Percentiles rank a stretch among this genome's conserved stretches.
Evolutionary conservation across 306 rosid genomes (phyloP).

Genomic region (Cyamopsis tetragonoloba): DNA sequence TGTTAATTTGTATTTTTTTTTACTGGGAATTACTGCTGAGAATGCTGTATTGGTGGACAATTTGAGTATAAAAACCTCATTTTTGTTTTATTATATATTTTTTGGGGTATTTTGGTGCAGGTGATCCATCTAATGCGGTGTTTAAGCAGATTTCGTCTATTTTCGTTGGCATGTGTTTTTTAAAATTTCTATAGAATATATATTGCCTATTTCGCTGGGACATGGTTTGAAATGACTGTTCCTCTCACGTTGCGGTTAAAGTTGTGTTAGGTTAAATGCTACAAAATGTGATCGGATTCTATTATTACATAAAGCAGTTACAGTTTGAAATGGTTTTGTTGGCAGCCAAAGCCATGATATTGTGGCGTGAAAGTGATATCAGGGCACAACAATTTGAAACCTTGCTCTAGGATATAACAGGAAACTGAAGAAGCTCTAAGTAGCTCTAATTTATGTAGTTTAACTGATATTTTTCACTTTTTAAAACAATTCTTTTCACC

Average conservation of each 20-base stretch:
- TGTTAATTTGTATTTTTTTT: background rate
- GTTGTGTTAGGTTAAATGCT: no score
- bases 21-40: background rate
- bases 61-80: background rate
- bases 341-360: no score
- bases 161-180: slow-evolving; percentile 50
- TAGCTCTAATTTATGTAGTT: background rate
- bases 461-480: background rate
- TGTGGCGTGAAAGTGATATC: no score
- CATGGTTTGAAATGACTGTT: no score
- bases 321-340: no score
- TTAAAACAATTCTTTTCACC: background rate
- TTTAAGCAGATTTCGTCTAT: slow-evolving; percentile 39
- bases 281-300: no score
- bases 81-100: no score
- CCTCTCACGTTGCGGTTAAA: no score
- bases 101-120: slow-evolving; percentile 44
- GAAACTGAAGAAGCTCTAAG: slow-evolving; percentile 2
- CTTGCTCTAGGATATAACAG: background rate
- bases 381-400: no score
- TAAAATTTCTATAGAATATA: slow-evolving; percentile 14
- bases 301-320: no score
- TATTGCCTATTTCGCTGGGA: no score
- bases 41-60: background rate
- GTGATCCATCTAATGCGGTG: slow-evolving; percentile 27